Evolutionary conservation across 1,139 yeast genomes (phyloP), one percentile per base, ranked within the genome.

Genomic region (Magnusiomyces magnusii): DNA sequence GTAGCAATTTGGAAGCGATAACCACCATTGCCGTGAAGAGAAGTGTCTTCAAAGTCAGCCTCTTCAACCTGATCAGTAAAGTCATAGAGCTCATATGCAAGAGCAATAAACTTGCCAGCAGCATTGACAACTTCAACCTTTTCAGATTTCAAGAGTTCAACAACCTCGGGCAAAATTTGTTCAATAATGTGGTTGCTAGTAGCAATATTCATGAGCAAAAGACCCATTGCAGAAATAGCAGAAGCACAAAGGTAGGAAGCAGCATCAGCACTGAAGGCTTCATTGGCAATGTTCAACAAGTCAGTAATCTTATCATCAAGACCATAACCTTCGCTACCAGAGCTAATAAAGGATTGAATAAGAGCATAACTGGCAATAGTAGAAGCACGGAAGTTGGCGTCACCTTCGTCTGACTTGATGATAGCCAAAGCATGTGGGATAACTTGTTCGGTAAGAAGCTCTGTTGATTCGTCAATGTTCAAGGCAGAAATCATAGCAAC

Each of bases 91-190:
- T 86, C 91, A 69, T 82, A 85, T 62, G 80, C 76, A 47, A 86
- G 75, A 0, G 86, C 93, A 62, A 84, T 75, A 3, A 84, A 74
- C 68, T 86, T 75, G 42, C 84, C 85, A 10, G 84, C 80, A 42
- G 91, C 82, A 19, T 69, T 63, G 49, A 67, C 63, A 7, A 73
- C 65, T 10, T 68, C 69, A 1, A 57, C 57, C 7, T 69, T 61
- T 10, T 60, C 60, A 47, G 61, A 62, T n/a, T 65, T 68, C 44
- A 73, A 63, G 53, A 71, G 64, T 31, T 69, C 73, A 41, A 65
- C 67, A 36, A 71, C 58, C 19, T 66, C 60, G 9, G 69, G 68
- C 50, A 69, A 60, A 52, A 64, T 61, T 39, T 71, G 73, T 23
- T 68, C 71, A 49, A 72, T 64, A 39, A 66, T 62, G 13, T 60